These are phyloP conservation scores for Bruguiera sexangula DNA, from an alignment of 345 rosid genomes.

Conservation along the genomic window DNA sequence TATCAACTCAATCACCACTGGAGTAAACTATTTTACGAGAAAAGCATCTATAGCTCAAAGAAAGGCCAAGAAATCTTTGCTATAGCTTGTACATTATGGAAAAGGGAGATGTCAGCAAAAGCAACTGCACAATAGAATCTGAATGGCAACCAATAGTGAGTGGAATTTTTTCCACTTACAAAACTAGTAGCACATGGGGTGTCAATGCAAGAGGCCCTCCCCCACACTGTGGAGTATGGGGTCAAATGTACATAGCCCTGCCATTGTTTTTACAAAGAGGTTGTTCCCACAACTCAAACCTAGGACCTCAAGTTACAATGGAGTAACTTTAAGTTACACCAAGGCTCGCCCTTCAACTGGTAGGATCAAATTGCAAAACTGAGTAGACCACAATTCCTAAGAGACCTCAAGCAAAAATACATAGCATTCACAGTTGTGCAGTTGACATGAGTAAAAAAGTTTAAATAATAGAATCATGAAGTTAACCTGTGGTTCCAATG, in stretches of 20 bases:
- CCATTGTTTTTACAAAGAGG: too few species aligned
- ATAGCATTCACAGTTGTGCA: background rate
- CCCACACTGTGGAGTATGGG: too few species aligned
- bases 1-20: conserved; percentile 2
- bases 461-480: conserved; percentile 7
- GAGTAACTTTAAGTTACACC: too few species aligned
- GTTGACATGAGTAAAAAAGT: conserved; percentile 3
- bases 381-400: background rate
- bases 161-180: background rate
- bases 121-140: conserved; percentile 4
- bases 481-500: conserved; percentile 88
- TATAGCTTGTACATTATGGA: background rate
- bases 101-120: background rate
- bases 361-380: background rate
- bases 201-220: too few species aligned
- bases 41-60: background rate
- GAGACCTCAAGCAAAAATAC: background rate
- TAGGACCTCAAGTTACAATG: too few species aligned
- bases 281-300: too few species aligned
- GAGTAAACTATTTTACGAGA: background rate
- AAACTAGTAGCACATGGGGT: background rate
- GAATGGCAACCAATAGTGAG: too few species aligned
- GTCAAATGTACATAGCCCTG: too few species aligned
- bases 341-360: too few species aligned
- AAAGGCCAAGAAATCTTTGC: background rate